Conservation (phyloP, 768 basidiomycete species). For the Hypholoma fasciculare region DNA sequence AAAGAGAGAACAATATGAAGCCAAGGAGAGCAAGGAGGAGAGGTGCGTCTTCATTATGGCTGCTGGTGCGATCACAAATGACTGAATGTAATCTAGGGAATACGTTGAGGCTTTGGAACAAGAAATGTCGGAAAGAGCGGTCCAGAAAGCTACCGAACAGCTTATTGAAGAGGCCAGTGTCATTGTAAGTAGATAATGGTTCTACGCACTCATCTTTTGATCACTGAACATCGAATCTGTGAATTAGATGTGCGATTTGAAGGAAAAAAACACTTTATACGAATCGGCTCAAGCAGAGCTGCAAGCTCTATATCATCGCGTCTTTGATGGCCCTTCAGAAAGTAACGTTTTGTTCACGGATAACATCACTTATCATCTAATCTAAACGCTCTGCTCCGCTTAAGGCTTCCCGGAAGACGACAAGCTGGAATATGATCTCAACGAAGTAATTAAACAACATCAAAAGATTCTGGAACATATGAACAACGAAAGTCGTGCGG, state of each 20-base stretch:
- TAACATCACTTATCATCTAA: background rate
- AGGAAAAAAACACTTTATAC: conserved; percentile 28
- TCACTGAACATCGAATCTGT: background rate
- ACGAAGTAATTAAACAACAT: conserved; percentile 29
- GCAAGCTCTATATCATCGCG: conserved; percentile 33
- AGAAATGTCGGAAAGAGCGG: conserved; percentile 39
- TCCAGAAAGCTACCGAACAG: conserved; percentile 26
- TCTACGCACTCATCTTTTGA: background rate
- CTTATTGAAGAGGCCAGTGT: conserved; percentile 34
- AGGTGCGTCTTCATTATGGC: conserved; percentile 25
- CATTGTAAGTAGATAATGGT: conserved; percentile 28
- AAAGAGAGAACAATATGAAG: conserved; percentile 40
- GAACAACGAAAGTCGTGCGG: conserved; percentile 40
- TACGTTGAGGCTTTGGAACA: conserved; percentile 45
- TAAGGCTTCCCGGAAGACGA: conserved; percentile 47
- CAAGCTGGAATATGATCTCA: conserved; percentile 37
- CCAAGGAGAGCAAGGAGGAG: conserved; percentile 45
- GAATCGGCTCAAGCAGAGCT: conserved; percentile 35
- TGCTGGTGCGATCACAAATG: background rate
- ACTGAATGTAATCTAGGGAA: conserved; percentile 29
- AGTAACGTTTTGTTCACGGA: conserved; percentile 19
- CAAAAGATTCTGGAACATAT: conserved; percentile 34
- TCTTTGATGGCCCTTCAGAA: conserved; percentile 46
- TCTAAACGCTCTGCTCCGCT: background rate
- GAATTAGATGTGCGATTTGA: conserved; percentile 32